A percentile compares a stretch with the other conserved stretches of the same genome.
phyloP scores from a whole-genome alignment of 306 rosid species.

The Rubus parviflorus region DNA sequence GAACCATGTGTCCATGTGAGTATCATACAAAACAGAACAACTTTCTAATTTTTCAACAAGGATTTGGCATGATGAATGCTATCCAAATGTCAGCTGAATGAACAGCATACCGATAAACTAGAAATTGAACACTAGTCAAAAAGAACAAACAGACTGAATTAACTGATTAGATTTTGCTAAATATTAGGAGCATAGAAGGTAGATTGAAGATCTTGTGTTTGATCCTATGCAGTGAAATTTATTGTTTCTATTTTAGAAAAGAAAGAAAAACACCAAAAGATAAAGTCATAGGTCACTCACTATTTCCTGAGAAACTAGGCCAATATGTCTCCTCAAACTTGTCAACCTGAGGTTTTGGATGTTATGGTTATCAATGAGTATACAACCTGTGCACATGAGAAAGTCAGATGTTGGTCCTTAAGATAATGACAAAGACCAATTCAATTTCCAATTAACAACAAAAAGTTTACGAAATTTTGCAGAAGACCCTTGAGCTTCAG shows the following conservation, averaged over 20 bases:
- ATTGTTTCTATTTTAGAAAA: background rate
- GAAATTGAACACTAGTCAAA: constrained; percentile 6
- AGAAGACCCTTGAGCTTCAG: background rate
- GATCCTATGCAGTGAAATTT: background rate
- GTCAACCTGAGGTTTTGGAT: constrained; percentile 48
- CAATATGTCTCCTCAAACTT: constrained; percentile 73
- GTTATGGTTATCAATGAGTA: constrained; percentile 63
- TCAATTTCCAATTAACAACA: background rate
- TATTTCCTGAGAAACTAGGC: constrained; percentile 86
- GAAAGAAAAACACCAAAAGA: constrained; percentile 8
- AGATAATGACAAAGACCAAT: background rate
- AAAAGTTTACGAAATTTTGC: background rate
- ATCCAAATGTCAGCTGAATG: background rate
- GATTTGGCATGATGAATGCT: background rate
- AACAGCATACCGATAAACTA: constrained; percentile 21
- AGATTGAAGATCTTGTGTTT: background rate
- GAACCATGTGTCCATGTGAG: background rate
- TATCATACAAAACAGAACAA: background rate
- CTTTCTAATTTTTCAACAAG: background rate
- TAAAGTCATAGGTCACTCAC: constrained; percentile 44
- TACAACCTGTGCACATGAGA: constrained; percentile 50
- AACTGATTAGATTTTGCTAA: background rate
- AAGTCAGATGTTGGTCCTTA: constrained; percentile 13
- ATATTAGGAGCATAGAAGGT: constrained; percentile 4
- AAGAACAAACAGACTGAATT: background rate